Evolutionary conservation across 2,329 filamentous ascomycete genomes (phyloP).

Genomic region (Penicillium aurantiogriseum): DNA sequence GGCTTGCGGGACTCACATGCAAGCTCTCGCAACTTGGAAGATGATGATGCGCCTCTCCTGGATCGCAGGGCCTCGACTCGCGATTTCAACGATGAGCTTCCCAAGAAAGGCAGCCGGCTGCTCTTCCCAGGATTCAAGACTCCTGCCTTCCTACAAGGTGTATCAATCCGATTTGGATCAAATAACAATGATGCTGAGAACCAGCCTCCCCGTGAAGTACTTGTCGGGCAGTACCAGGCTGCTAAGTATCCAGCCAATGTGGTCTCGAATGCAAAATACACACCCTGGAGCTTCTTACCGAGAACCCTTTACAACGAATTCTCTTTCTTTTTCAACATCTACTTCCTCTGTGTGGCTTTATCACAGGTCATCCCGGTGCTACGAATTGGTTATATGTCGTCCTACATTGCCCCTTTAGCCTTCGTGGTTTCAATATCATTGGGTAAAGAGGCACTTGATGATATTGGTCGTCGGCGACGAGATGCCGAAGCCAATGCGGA

Average conservation of each 20-base stretch:
- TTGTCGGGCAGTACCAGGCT: constrained; percentile 71
- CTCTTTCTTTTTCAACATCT: constrained; percentile 99
- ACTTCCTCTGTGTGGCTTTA: constrained; percentile 90
- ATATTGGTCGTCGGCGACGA: constrained; percentile 78
- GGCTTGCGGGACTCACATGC: constrained; percentile 59
- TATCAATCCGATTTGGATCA: constrained; percentile 27
- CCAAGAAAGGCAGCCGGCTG: constrained; percentile 54
- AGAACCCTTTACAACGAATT: constrained; percentile 97
- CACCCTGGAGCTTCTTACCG: constrained; percentile 88
- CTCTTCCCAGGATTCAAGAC: constrained; percentile 68
- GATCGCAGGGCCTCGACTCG: constrained; percentile 39
- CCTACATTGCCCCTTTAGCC: constrained; percentile 86
- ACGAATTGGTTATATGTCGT: constrained; percentile 89
- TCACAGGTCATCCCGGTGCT: constrained; percentile 89
- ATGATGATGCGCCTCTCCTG: constrained; percentile 75
- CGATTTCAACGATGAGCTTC: constrained; percentile 37
- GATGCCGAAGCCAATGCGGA: constrained; percentile 96
- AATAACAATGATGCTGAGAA: constrained; percentile 43
- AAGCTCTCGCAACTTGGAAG: constrained; percentile 54
- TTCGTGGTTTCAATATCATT: constrained; percentile 92
- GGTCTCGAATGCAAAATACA: constrained; percentile 97
- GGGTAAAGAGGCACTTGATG: constrained; percentile 93
- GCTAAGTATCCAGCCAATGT: constrained; percentile 83
- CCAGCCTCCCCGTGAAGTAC: constrained; percentile 66
- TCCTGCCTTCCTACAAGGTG: constrained; percentile 29